phyloP scores from a whole-genome alignment of 2,329 filamentous ascomycete genomes.

The Ilyonectria mors-panacis region DNA sequence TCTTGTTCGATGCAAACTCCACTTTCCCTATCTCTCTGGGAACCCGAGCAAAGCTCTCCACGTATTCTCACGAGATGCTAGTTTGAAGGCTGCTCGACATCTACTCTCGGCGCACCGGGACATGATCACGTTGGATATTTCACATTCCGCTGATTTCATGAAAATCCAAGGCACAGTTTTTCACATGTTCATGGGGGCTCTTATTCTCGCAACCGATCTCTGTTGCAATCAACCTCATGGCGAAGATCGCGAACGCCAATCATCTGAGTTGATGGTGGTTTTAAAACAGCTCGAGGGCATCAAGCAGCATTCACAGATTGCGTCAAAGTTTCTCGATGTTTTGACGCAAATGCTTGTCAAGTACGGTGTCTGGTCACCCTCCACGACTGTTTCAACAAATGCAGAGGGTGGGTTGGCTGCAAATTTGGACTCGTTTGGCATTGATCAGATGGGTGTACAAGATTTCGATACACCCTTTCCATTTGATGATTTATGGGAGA shows the following conservation, averaged over 20 bases:
- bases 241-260: background rate
- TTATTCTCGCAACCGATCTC: background rate
- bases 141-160: slow-evolving; percentile 5
- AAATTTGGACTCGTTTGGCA: background rate
- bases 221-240: background rate
- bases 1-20: slow-evolving; percentile 1
- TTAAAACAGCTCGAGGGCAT: background rate
- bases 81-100: background rate
- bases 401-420: background rate
- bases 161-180: slow-evolving; percentile 1
- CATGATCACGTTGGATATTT: background rate
- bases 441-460: background rate
- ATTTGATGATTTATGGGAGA: background rate
- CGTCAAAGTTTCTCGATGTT: background rate
- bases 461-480: background rate
- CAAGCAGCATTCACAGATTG: background rate
- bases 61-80: slow-evolving; percentile 1
- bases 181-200: slow-evolving; percentile 4
- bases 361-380: background rate
- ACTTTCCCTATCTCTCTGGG: background rate
- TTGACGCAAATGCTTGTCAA: background rate
- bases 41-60: background rate
- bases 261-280: background rate
- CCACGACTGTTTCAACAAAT: background rate
- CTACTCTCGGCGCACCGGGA: background rate